These are phyloP conservation scores for Zymoseptoria brevis DNA, from an alignment of 2,329 filamentous ascomycete genomes.

Conservation along the genomic window DNA sequence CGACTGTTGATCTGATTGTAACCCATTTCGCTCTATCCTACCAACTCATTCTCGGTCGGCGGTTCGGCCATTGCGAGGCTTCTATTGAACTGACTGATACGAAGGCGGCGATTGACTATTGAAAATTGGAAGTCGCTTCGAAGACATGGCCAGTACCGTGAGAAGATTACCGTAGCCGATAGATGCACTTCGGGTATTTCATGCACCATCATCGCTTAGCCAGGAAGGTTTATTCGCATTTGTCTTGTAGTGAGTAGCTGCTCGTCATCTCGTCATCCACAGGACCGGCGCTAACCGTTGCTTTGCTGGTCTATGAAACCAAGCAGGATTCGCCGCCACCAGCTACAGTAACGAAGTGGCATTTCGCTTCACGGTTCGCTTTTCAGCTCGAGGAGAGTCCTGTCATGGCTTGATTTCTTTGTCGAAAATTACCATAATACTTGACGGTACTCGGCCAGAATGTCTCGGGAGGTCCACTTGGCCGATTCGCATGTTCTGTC, in stretches of 20 bases:
- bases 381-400: background rate
- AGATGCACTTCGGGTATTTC: background rate
- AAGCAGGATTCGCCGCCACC: background rate
- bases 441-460: too few species aligned
- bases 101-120: background rate
- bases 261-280: background rate
- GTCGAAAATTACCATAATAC: too few species aligned
- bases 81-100: background rate
- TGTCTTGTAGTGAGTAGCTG: background rate
- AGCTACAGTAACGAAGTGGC: background rate
- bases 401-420: background rate
- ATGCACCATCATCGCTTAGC: background rate
- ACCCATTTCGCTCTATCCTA: background rate
- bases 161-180: background rate
- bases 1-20: background rate
- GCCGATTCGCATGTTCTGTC: too few species aligned
- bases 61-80: background rate
- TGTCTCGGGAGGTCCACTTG: too few species aligned
- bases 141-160: background rate
- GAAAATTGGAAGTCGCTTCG: background rate
- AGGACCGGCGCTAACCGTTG: background rate
- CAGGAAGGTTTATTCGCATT: background rate
- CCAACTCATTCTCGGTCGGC: background rate
- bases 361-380: background rate
- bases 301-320: background rate